These are phyloP conservation scores for Clavulina sp. DNA, from an alignment of 768 basidiomycete genomes.

Conservation along the genomic window DNA sequence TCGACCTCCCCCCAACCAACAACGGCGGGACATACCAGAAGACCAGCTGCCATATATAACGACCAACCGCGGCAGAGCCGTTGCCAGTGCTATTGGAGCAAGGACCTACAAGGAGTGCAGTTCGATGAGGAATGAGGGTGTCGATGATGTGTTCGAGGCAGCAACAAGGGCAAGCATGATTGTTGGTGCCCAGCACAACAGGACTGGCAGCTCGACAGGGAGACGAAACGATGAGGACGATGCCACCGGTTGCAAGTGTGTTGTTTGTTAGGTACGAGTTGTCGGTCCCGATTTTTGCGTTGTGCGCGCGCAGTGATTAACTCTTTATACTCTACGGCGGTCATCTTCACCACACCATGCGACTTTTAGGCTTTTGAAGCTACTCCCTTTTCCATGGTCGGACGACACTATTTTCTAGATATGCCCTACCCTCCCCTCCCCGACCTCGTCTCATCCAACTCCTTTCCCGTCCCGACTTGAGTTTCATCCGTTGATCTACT, in stretches of 20 bases:
- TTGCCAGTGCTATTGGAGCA: constrained; percentile 73
- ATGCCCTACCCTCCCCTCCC: too few relatives aligned
- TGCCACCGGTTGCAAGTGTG: constrained; percentile 15
- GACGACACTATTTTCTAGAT: too few relatives aligned
- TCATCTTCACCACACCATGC: too few relatives aligned
- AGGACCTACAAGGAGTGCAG: constrained; percentile 54
- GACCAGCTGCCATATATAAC: constrained; percentile 34
- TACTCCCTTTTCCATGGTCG: too few relatives aligned
- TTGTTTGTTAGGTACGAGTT: not conserved
- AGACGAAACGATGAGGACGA: constrained; percentile 26
- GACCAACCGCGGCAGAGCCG: constrained; percentile 64
- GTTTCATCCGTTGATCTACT: too few relatives aligned
- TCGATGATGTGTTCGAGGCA: constrained; percentile 94
- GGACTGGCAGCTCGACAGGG: constrained; percentile 22
- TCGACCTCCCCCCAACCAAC: constrained; percentile 31
- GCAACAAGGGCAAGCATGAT: constrained; percentile 95
- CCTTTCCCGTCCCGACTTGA: too few relatives aligned
- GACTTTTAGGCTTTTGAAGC: too few relatives aligned
- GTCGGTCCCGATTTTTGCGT: not conserved
- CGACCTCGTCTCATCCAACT: too few relatives aligned
- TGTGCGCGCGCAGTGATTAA: not conserved
- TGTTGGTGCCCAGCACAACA: constrained; percentile 51
- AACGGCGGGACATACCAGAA: too few relatives aligned
- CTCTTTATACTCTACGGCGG: too few relatives aligned
- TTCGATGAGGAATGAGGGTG: constrained; percentile 31